A percentile compares a stretch with the other conserved stretches of the same genome.
phyloP scores from a whole-genome alignment of 2,329 filamentous ascomycete genomes.

The Colletotrichum spaethianum region DNA sequence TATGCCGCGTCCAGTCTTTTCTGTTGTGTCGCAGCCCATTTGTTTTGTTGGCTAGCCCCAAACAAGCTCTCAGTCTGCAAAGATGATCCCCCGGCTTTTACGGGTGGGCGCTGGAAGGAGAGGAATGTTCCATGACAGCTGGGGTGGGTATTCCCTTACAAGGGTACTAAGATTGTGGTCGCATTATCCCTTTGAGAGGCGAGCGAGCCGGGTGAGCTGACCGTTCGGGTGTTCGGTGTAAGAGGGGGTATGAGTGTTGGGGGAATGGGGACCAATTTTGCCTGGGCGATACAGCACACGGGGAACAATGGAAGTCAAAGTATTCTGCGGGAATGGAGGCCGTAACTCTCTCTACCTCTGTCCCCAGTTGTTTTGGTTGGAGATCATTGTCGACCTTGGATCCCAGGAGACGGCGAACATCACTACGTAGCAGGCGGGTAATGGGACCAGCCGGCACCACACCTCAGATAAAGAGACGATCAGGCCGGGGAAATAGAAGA shows the following conservation, averaged over 20 bases:
- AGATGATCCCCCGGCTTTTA: conserved; percentile 34
- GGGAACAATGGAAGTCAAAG: conserved; percentile 15
- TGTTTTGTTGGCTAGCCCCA: conserved; percentile 35
- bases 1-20: conserved; percentile 20
- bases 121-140: conserved; percentile 41
- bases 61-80: conserved; percentile 25
- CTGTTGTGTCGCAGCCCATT: not conserved
- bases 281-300: conserved; percentile 13
- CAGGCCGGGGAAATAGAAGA: conserved; percentile 16
- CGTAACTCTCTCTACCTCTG: not conserved
- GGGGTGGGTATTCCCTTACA: conserved; percentile 20
- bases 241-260: not conserved
- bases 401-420: not conserved
- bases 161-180: conserved; percentile 14
- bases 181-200: conserved; percentile 31
- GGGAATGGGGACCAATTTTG: conserved; percentile 13
- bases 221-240: conserved; percentile 32
- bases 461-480: not conserved
- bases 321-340: not conserved
- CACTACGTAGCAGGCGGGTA: not conserved
- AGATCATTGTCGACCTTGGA: not conserved
- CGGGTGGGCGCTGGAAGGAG: conserved; percentile 30
- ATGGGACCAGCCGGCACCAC: conserved; percentile 3
- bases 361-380: not conserved
- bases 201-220: conserved; percentile 27